Base-by-base conservation (phyloP, 1,284 basidiomycete genomes). In the Trichosporon asahii region DNA sequence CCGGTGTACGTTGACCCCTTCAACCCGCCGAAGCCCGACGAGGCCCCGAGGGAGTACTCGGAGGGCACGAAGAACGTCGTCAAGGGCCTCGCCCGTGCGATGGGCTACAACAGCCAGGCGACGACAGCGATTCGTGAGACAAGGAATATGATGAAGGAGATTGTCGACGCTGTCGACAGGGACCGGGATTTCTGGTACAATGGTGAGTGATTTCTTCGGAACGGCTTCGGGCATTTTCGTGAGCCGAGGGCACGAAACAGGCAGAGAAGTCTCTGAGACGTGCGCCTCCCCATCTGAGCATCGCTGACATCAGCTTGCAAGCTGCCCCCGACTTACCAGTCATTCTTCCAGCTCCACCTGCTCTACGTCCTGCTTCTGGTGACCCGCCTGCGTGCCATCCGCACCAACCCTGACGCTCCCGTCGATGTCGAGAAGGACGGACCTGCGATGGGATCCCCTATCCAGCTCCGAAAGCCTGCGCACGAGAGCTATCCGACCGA, bases 311-410 rank as follows among this genome's bases (percentile, higher is more conserved):
- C 75, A 95, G 95, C 90, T 74, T 98, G 94, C 79, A 86, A 87
- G 65, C 86, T 99, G 14, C 95, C 96, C 2, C 90, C 91, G 7
- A 98, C 96, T 0, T 98, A 98, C 82, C 95, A 98, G 81, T 93
- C 95, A 5, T 99, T 95, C 93, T 98, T 98, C 85, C 94, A 94
- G 31, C 86, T 98, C 67, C 95, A 94, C 60, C 94, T 96, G 74
- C 86, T 98, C 49, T 95, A 99, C 83, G 86, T 98, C 68, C 94
- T 95, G 89, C 86, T 98, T 70, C 88, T 98, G 64, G 90, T 91
- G 8, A 90, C 93, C 63, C 91, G 96, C 23, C 87, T 98, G 29
- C 91, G 96, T 14, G 89, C 93, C 0, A 88, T 99, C 6, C 67
- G 69, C 1, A 64, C 66, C 14, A 91, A 92, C 1, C 76, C 77